phyloP scores from a whole-genome alignment of 139 green algal species.

The Chlorella vulgaris region DNA sequence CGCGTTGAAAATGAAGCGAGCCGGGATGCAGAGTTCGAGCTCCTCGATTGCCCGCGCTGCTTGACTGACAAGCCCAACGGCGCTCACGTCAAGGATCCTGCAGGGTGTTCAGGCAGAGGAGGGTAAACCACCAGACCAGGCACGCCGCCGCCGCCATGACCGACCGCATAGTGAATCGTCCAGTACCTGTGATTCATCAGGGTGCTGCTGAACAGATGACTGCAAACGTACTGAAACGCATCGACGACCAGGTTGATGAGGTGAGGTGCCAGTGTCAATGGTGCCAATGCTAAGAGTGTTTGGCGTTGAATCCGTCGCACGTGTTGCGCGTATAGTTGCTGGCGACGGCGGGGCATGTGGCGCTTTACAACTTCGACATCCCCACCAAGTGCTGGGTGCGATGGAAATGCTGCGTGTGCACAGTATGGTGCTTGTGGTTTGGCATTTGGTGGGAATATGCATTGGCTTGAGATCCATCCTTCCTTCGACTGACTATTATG shows the following conservation, averaged over 20 bases:
- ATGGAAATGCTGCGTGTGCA: not conserved
- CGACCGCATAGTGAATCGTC: too few species aligned
- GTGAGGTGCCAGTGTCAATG: conserved; percentile 24
- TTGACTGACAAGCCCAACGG: too few species aligned
- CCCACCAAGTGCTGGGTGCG: conserved; percentile 69
- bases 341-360: conserved; percentile 72
- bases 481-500: not conserved
- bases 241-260: conserved; percentile 65
- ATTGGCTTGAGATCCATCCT: not conserved
- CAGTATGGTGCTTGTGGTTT: not conserved
- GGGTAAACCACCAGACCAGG: too few species aligned
- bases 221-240: conserved; percentile 62
- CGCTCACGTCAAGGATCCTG: too few species aligned
- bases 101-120: too few species aligned
- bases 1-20: too few species aligned
- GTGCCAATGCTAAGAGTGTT: not conserved
- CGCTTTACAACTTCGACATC: conserved; percentile 81
- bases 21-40: too few species aligned
- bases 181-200: conserved; percentile 41
- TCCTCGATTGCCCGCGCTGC: too few species aligned
- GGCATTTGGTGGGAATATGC: not conserved
- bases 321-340: conserved; percentile 50
- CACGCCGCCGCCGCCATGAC: too few species aligned
- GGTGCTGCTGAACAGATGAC: conserved; percentile 59
- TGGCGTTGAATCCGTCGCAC: not conserved